Percentiles rank a stretch among this genome's conserved stretches.
phyloP scores from a whole-genome alignment of 2,329 filamentous ascomycete species.

The Annulohypoxylon truncatum region DNA sequence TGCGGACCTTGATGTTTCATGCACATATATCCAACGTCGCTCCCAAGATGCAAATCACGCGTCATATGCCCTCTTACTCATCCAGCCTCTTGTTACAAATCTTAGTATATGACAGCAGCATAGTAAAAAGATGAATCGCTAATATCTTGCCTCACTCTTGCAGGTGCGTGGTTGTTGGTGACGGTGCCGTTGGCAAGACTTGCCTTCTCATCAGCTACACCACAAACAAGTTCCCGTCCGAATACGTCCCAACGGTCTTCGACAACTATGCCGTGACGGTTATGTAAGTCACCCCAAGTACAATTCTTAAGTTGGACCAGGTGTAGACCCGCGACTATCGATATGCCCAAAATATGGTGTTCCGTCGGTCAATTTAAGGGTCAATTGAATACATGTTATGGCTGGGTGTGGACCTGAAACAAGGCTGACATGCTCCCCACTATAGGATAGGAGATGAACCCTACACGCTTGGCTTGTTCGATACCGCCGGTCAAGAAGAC shows the following conservation, averaged over 20 bases:
- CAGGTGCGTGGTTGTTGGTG: conserved; percentile 98
- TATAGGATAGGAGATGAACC: conserved; percentile 97
- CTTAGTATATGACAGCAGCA: neutral
- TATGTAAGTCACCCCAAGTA: conserved; percentile 77
- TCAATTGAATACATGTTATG: conserved; percentile 30
- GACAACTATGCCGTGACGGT: conserved; percentile 99
- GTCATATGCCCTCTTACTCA: conserved; percentile 25
- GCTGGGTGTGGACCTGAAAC: conserved; percentile 9
- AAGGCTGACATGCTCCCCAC: conserved; percentile 30
- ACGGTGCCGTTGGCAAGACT: conserved; percentile 99
- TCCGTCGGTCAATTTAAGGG: neutral
- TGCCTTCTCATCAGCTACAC: conserved; percentile 99
- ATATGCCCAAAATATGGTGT: neutral
- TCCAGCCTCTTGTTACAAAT: conserved; percentile 7
- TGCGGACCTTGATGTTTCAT: conserved; percentile 32
- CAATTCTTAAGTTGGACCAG: neutral
- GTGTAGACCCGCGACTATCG: neutral
- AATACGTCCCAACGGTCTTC: conserved; percentile 99
- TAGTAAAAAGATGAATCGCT: conserved; percentile 27
- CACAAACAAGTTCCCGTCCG: conserved; percentile 99
- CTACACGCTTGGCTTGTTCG: conserved; percentile 95
- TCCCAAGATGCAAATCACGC: conserved; percentile 24
- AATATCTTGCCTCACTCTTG: conserved; percentile 24
- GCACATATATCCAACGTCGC: conserved; percentile 21
- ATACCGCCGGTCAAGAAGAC: conserved; percentile 99